Evolutionary conservation across 2,329 filamentous ascomycete genomes (phyloP).

Genomic region (Fusarium floridanum): DNA sequence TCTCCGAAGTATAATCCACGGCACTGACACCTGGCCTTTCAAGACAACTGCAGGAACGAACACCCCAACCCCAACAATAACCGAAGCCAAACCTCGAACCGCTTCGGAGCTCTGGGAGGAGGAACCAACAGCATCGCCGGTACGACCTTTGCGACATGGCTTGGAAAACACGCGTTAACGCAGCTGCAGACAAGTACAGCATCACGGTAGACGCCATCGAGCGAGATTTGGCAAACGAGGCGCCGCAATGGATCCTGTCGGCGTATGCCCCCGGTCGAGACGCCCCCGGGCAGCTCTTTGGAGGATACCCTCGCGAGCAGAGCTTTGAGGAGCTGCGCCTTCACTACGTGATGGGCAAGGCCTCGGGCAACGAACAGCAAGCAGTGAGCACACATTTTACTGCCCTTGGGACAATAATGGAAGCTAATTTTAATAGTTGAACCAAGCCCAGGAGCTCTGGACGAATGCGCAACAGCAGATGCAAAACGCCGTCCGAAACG

Average conservation of each 20-base stretch:
- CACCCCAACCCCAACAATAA: slow-evolving; percentile 57
- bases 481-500: slow-evolving; percentile 75
- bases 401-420: background rate
- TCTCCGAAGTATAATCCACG: background rate
- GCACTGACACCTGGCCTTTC: background rate
- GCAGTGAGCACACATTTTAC: slow-evolving; percentile 57
- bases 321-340: slow-evolving; percentile 90
- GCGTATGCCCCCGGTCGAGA: slow-evolving; percentile 84
- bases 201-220: slow-evolving; percentile 72
- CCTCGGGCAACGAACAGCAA: slow-evolving; percentile 69
- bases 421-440: slow-evolving; percentile 60
- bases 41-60: slow-evolving; percentile 68
- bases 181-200: slow-evolving; percentile 57
- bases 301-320: slow-evolving; percentile 82
- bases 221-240: slow-evolving; percentile 76
- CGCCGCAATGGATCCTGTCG: slow-evolving; percentile 88
- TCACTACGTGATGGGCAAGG: slow-evolving; percentile 73
- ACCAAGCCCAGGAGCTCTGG: slow-evolving; percentile 72
- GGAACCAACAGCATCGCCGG: slow-evolving; percentile 20
- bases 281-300: slow-evolving; percentile 85
- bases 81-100: slow-evolving; percentile 60
- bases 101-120: slow-evolving; percentile 66
- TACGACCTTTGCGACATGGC: slow-evolving; percentile 17
- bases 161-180: slow-evolving; percentile 25
- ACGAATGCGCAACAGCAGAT: slow-evolving; percentile 78